Evolutionary conservation across 2,329 filamentous ascomycete species (phyloP).

Genomic region (Pseudogymnoascus sp.): DNA sequence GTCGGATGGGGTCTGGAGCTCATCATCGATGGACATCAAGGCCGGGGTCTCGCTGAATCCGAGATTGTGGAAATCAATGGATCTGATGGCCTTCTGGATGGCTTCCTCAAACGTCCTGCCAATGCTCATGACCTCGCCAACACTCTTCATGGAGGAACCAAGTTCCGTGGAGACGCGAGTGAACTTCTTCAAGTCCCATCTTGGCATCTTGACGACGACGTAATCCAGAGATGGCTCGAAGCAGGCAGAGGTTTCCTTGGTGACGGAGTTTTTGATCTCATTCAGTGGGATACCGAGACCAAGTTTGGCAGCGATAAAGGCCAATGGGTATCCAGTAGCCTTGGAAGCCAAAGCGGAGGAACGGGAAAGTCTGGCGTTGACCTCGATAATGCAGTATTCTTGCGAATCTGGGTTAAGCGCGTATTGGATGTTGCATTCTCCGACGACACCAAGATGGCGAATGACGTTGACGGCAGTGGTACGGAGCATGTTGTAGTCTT

Average conservation of each 20-base stretch:
- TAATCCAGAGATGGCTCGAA: conserved; percentile 98
- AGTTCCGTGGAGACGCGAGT: conserved; percentile 91
- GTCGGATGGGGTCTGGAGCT: conserved; percentile 94
- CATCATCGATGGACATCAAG: conserved; percentile 90
- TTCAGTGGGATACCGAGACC: conserved; percentile 91
- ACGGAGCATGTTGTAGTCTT: conserved; percentile 98
- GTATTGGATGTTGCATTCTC: conserved; percentile 99
- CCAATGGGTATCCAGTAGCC: conserved; percentile 90
- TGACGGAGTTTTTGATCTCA: conserved; percentile 93
- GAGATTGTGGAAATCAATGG: conserved; percentile 89
- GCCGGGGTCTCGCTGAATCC: conserved; percentile 83
- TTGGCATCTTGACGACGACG: conserved; percentile 95
- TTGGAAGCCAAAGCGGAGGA: conserved; percentile 95
- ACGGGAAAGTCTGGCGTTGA: conserved; percentile 91
- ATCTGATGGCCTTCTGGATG: conserved; percentile 94
- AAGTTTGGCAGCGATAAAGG: conserved; percentile 94
- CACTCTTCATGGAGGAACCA: conserved; percentile 98
- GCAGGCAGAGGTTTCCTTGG: conserved; percentile 90
- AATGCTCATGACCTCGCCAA: conserved; percentile 98
- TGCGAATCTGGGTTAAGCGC: conserved; percentile 89
- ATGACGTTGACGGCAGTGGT: conserved; percentile 97
- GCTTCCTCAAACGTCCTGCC: conserved; percentile 95
- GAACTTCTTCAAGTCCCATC: conserved; percentile 99
- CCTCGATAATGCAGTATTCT: conserved; percentile 98
- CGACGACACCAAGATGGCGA: conserved; percentile 90